Evolutionary conservation across 108 stramenopile species (phyloP), one percentile per base, ranked within the genome.

Genomic region (Seminavis robusta): DNA sequence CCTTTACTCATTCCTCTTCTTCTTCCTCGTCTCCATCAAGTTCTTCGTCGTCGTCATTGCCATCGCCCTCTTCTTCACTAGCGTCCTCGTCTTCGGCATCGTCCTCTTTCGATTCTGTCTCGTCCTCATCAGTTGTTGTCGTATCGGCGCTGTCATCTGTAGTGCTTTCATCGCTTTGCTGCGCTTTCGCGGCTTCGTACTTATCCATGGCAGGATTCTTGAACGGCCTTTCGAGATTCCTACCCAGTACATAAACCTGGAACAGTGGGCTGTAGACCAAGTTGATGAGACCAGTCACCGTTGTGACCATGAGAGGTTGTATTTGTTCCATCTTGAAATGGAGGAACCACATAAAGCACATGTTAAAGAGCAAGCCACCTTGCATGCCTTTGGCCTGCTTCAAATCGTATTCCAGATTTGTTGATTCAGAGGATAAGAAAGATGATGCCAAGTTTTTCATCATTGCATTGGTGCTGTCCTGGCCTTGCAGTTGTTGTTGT

Each of bases 221-320:
- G 52, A 89, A 89, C 26, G 90, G 90, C n/a, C 90, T 61, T 44
- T 92, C 83, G 53, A 92, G 67, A 73, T 88, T 86, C 30, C 86
- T 63, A 13, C 90, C 86, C 51, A 88, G 36, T 7, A 86, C 73
- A 61, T 92, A 88, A 13, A 83, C 79, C 54, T 92, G 91, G 56
- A 88, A 92, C 46, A 92, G 56, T n/a, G 91, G 91, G 62, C 76
- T 74, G 59, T 86, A 86, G 6, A 74, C 53, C 45, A 92, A 67
- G 59, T 92, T 81, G 57, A 81, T 28, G 16, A 84, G 17, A 1
- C 87, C 83, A n/a, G 69, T 83, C 9, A 76, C 64, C 4, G 74
- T 64, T 51, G 86, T 80, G 41, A 89, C 68, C 37, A 88, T 46
- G 4, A 92, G 62, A 13, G 91, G 91, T 56, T 92, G 91, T 3